These are phyloP conservation scores for Trichophyton equinum DNA, from an alignment of 2,329 filamentous ascomycete genomes.

Conservation along the genomic window DNA sequence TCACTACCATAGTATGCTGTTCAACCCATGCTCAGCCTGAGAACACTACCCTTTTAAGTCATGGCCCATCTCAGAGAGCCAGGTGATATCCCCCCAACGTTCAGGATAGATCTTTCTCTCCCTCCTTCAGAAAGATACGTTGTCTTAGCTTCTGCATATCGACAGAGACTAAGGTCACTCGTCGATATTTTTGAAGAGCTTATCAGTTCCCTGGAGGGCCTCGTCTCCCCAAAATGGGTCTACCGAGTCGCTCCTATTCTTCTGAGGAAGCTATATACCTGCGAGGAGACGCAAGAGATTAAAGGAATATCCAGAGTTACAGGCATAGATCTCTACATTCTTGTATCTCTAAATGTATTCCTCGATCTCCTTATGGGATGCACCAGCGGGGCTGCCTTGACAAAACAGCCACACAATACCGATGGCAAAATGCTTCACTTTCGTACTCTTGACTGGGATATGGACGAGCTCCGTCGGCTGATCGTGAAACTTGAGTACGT, in stretches of 20 bases:
- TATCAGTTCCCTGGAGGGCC: conserved; percentile 24
- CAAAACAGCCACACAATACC: conserved; percentile 11
- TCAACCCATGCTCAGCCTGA: neutral
- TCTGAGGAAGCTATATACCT: conserved; percentile 39
- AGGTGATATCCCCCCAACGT: conserved; percentile 23
- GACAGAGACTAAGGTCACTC: conserved; percentile 33
- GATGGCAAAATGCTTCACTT: conserved; percentile 27
- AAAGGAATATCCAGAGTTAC: conserved; percentile 42
- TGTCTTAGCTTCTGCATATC: conserved; percentile 37
- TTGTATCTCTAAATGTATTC: conserved; percentile 51
- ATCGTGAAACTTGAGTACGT: conserved; percentile 44
- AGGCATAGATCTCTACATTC: conserved; percentile 44
- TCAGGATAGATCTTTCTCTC: conserved; percentile 43
- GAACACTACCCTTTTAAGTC: neutral
- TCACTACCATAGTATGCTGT: neutral
- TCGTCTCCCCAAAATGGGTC: conserved; percentile 18
- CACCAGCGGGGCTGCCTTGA: conserved; percentile 42
- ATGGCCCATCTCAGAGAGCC: neutral
- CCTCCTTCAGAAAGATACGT: conserved; percentile 42
- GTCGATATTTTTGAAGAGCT: conserved; percentile 41
- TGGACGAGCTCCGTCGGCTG: conserved; percentile 39
- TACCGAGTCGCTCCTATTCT: conserved; percentile 34
- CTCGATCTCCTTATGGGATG: conserved; percentile 54
- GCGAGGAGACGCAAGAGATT: conserved; percentile 51
- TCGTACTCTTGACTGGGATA: conserved; percentile 41